Evolutionary conservation across 2,329 filamentous ascomycete genomes (phyloP).

Genomic region (Aciculosporium take): DNA sequence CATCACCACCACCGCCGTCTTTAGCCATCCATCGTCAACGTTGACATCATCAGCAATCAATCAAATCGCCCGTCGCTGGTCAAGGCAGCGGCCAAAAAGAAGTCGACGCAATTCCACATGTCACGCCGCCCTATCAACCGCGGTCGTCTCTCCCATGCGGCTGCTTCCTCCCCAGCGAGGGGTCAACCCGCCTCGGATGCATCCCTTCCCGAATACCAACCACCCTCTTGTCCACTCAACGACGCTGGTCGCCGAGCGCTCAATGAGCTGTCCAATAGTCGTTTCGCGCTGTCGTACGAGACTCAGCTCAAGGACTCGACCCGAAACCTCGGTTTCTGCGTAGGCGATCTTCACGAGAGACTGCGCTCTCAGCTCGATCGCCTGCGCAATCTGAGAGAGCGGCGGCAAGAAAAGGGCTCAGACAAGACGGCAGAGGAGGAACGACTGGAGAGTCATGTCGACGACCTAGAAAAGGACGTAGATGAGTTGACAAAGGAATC

Average conservation of each 20-base stretch:
- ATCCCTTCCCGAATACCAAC: slow-evolving; percentile 34
- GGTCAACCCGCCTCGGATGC: slow-evolving; percentile 10
- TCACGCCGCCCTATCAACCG: slow-evolving; percentile 20
- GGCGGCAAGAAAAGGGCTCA: slow-evolving; percentile 22
- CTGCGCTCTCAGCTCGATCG: slow-evolving; percentile 22
- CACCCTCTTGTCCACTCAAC: slow-evolving; percentile 31
- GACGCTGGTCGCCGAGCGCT: slow-evolving; percentile 24
- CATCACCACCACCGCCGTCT: background rate
- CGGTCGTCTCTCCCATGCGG: slow-evolving; percentile 7
- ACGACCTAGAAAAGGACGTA: slow-evolving; percentile 25
- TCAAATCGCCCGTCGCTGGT: too few relatives aligned
- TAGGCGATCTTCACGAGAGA: slow-evolving; percentile 36
- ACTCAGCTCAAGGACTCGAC: slow-evolving; percentile 31
- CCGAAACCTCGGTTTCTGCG: slow-evolving; percentile 27
- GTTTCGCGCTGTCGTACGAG: slow-evolving; percentile 28
- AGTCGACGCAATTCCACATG: slow-evolving; percentile 14
- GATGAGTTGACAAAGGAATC: slow-evolving; percentile 28
- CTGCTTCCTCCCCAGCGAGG: slow-evolving; percentile 2
- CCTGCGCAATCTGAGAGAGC: slow-evolving; percentile 19
- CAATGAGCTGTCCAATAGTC: slow-evolving; percentile 27
- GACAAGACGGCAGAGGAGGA: slow-evolving; percentile 23
- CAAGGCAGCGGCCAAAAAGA: too few relatives aligned
- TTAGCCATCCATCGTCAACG: too few relatives aligned
- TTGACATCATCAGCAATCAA: too few relatives aligned
- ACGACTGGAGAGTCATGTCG: slow-evolving; percentile 24